Evolutionary conservation across 2,329 filamentous ascomycete genomes (phyloP).

Genomic region (Ophiostoma australiae): DNA sequence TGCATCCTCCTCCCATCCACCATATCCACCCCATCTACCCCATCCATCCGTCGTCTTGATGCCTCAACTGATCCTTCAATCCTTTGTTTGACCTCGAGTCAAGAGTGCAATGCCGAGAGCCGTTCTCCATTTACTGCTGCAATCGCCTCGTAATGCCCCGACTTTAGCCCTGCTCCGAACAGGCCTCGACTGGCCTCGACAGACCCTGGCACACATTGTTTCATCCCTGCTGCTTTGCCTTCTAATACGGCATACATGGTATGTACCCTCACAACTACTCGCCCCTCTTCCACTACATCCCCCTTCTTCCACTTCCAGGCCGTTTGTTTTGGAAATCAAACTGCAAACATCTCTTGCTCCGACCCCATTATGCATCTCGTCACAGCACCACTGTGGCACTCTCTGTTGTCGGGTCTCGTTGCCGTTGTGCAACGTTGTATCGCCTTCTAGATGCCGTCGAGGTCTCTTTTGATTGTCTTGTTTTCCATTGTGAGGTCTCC

Average conservation of each 20-base stretch:
- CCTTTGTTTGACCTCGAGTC: too few species aligned
- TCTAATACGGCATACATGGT: background rate
- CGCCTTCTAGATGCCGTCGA: background rate
- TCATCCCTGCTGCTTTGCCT: background rate
- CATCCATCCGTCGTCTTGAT: too few species aligned
- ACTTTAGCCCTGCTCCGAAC: background rate
- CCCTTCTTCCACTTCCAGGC: slow-evolving; percentile 5
- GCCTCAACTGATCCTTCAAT: too few species aligned
- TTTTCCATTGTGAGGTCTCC: too few species aligned
- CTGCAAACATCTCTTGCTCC: slow-evolving; percentile 1
- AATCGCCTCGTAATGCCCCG: background rate
- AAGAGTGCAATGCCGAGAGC: background rate
- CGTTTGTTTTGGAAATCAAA: slow-evolving; percentile 11
- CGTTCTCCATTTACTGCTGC: background rate
- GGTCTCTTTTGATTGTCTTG: background rate
- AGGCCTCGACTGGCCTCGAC: background rate
- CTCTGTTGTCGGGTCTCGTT: background rate
- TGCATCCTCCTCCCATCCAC: background rate
- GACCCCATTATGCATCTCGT: background rate
- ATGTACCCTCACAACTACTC: too few species aligned
- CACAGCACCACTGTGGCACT: background rate
- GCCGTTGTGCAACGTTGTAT: background rate
- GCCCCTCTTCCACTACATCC: background rate
- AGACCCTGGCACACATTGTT: background rate
- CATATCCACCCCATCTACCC: too few species aligned